A percentile compares a stretch with the other conserved stretches of the same genome.
Conservation (phyloP, 345 rosid species). For the Erysimum cheiranthoides region DNA sequence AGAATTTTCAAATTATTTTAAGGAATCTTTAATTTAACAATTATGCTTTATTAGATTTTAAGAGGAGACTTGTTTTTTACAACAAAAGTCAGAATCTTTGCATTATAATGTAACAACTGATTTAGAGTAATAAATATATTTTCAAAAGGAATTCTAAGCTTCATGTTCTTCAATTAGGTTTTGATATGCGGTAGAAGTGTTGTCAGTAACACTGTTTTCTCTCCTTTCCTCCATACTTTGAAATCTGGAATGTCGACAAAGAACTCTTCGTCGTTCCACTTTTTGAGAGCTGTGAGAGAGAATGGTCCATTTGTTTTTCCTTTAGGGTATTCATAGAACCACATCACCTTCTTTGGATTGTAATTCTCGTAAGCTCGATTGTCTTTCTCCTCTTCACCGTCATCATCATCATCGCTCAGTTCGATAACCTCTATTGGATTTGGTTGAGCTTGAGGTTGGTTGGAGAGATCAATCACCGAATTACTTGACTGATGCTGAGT, state of each 20-base stretch:
- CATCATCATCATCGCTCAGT: slow-evolving; percentile 50
- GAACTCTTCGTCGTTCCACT: slow-evolving; percentile 58
- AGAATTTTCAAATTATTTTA: background rate
- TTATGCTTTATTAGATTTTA: slow-evolving; percentile 47
- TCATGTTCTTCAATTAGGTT: slow-evolving; percentile 38
- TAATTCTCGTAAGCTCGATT: background rate
- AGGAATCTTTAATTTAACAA: slow-evolving; percentile 14
- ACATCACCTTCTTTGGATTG: slow-evolving; percentile 44
- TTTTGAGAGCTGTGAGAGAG: slow-evolving; percentile 53
- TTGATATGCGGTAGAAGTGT: slow-evolving; percentile 25
- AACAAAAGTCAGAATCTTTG: slow-evolving; percentile 46
- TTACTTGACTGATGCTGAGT: background rate
- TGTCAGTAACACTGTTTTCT: slow-evolving; percentile 53
- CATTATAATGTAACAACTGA: background rate
- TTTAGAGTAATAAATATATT: background rate
- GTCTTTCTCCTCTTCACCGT: slow-evolving; percentile 45
- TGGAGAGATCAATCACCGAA: slow-evolving; percentile 11
- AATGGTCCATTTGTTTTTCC: slow-evolving; percentile 72
- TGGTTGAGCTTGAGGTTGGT: slow-evolving; percentile 28
- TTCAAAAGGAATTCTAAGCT: background rate
- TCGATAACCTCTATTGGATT: slow-evolving; percentile 49
- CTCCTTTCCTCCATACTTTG: slow-evolving; percentile 71
- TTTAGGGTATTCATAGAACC: slow-evolving; percentile 66
- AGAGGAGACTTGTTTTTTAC: slow-evolving; percentile 56
- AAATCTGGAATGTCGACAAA: slow-evolving; percentile 55